Percentiles rank a stretch among this genome's conserved stretches.
phyloP scores from a whole-genome alignment of 495 filamentous ascomycete species.

The Oidiodendron maius region DNA sequence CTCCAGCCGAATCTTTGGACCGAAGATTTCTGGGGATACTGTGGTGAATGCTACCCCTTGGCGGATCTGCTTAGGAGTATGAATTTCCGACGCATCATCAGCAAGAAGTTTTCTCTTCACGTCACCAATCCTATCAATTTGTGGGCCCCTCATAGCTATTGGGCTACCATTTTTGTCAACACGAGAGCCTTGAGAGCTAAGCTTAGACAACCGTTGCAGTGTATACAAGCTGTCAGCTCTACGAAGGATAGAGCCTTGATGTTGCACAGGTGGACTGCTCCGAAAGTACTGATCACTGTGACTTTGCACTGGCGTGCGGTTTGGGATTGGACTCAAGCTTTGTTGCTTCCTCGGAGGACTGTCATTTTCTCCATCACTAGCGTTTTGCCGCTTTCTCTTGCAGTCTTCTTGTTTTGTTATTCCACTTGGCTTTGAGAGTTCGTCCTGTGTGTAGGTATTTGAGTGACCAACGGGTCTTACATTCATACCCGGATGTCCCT shows the following conservation, averaged over 20 bases:
- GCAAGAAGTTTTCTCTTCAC: constrained; percentile 5
- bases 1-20: constrained; percentile 6
- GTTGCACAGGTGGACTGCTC: too few species aligned
- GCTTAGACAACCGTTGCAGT: not conserved
- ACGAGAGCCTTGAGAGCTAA: constrained; percentile 24
- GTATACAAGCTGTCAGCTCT: not conserved
- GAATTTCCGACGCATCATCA: not conserved
- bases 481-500: constrained; percentile 17
- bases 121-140: constrained; percentile 12
- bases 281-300: too few species aligned
- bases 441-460: not conserved
- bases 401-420: not conserved
- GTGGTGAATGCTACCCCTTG: not conserved
- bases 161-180: constrained; percentile 30
- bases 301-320: too few species aligned
- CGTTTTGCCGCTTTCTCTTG: constrained; percentile 1
- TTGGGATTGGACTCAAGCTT: constrained; percentile 13
- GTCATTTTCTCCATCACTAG: not conserved
- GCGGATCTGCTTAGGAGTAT: not conserved
- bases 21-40: constrained; percentile 8
- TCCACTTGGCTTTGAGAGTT: not conserved
- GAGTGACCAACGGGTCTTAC: not conserved
- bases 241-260: too few species aligned
- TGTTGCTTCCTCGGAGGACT: constrained; percentile 8
- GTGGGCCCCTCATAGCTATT: constrained; percentile 5